These are phyloP conservation scores for Epichloe glyceriae DNA, from an alignment of 2,329 filamentous ascomycete genomes.

Conservation along the genomic window DNA sequence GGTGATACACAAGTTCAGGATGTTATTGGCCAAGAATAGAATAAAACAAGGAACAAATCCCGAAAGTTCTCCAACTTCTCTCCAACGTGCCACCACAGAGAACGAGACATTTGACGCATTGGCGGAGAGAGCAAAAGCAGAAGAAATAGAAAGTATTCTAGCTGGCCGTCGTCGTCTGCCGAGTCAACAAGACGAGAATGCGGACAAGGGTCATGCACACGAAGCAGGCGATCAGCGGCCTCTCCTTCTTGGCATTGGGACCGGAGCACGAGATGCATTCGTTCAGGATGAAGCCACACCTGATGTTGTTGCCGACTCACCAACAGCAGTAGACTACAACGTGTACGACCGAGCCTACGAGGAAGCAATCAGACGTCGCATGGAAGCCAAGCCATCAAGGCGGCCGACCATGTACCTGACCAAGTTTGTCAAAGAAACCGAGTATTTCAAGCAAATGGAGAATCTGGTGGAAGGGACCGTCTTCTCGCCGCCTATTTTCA, in stretches of 20 bases:
- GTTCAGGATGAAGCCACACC: slow-evolving; percentile 24
- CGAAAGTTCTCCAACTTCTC: not conserved
- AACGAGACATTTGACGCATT: slow-evolving; percentile 10
- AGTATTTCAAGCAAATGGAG: slow-evolving; percentile 25
- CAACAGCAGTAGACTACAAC: slow-evolving; percentile 70
- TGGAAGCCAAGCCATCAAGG: slow-evolving; percentile 34
- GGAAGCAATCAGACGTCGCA: slow-evolving; percentile 59
- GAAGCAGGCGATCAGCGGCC: slow-evolving; percentile 49
- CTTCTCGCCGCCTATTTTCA: slow-evolving; percentile 6
- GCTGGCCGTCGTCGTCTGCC: slow-evolving; percentile 31
- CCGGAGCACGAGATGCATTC: slow-evolving; percentile 40
- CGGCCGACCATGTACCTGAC: slow-evolving; percentile 36
- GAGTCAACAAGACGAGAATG: slow-evolving; percentile 27
- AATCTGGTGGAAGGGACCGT: slow-evolving; percentile 23
- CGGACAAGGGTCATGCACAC: slow-evolving; percentile 30
- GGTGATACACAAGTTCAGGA: slow-evolving; percentile 82
- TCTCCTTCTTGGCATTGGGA: slow-evolving; percentile 65
- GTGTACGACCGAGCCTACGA: slow-evolving; percentile 84
- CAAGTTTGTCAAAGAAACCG: slow-evolving; percentile 32
- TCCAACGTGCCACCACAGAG: not conserved
- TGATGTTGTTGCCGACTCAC: slow-evolving; percentile 65
- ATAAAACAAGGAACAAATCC: slow-evolving; percentile 9
- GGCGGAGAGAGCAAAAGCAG: slow-evolving; percentile 26
- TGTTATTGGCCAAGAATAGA: slow-evolving; percentile 37
- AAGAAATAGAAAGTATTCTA: slow-evolving; percentile 37